A percentile compares a stretch with the other conserved stretches of the same genome.
Evolutionary conservation across 1,139 yeast species (phyloP).

Genomic region (Candida glucosophila): DNA sequence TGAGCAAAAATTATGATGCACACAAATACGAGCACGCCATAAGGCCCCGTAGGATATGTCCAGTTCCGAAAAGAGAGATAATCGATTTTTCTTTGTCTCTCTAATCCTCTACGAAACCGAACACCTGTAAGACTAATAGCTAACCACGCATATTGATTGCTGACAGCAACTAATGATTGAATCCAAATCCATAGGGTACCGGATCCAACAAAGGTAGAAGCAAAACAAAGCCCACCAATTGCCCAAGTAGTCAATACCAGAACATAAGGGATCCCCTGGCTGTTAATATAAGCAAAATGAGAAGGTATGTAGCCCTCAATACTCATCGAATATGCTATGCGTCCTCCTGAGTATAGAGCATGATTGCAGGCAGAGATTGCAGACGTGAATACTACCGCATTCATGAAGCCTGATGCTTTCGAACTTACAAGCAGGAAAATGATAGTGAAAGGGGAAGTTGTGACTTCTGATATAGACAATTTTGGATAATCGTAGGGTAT

Average conservation of each 20-base stretch:
- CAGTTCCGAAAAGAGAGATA: slow-evolving; percentile 29
- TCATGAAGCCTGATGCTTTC: slow-evolving; percentile 38
- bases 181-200: slow-evolving; percentile 39
- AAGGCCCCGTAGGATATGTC: slow-evolving; percentile 37
- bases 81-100: slow-evolving; percentile 26
- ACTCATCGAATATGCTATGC: slow-evolving; percentile 33
- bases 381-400: slow-evolving; percentile 35
- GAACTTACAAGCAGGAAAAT: slow-evolving; percentile 48
- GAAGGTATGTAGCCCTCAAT: slow-evolving; percentile 33
- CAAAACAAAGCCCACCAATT: slow-evolving; percentile 35
- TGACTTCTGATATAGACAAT: slow-evolving; percentile 29
- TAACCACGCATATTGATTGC: slow-evolving; percentile 37
- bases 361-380: slow-evolving; percentile 41
- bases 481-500: slow-evolving; percentile 33
- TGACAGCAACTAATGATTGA: slow-evolving; percentile 35
- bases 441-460: slow-evolving; percentile 60
- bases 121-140: slow-evolving; percentile 31
- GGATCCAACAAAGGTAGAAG: slow-evolving; percentile 34
- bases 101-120: slow-evolving; percentile 32
- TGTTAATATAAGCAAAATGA: slow-evolving; percentile 23
- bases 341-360: slow-evolving; percentile 35
- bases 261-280: slow-evolving; percentile 30
- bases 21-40: slow-evolving; percentile 27
- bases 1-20: slow-evolving; percentile 30
- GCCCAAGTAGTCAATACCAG: slow-evolving; percentile 34